A percentile compares a stretch with the other conserved stretches of the same genome.
phyloP scores from a whole-genome alignment of 345 rosid genomes.

The Atalantia buxifolia region DNA sequence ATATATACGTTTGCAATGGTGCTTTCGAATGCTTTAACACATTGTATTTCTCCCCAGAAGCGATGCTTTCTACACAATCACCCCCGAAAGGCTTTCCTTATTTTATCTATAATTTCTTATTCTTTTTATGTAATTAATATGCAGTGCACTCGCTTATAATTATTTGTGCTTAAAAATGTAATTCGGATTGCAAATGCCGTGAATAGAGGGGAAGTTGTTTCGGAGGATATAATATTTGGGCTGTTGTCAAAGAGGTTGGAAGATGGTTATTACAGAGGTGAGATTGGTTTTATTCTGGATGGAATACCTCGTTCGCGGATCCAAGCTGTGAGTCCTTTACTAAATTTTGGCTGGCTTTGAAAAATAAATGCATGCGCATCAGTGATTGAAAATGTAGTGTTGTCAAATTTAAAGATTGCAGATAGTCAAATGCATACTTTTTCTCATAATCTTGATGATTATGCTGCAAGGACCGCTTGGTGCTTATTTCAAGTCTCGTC shows the following conservation, averaged over 20 bases:
- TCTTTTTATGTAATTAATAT: background rate
- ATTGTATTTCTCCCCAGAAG: background rate
- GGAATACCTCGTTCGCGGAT: conserved; percentile 40
- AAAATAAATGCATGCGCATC: too few species aligned
- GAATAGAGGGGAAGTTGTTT: conserved; percentile 39
- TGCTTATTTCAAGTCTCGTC: background rate
- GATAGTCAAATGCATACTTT: too few species aligned
- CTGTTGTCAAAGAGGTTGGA: conserved; percentile 41
- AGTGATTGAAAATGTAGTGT: background rate
- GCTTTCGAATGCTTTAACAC: background rate
- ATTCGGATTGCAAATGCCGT: conserved; percentile 31
- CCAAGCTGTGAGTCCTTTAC: conserved; percentile 28
- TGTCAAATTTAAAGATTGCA: too few species aligned
- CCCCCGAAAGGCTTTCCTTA: background rate
- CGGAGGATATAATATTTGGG: conserved; percentile 39
- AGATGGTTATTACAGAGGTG: conserved; percentile 39
- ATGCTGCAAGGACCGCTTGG: too few species aligned
- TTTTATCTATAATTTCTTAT: background rate
- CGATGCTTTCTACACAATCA: background rate
- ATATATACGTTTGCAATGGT: background rate
- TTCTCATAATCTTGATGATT: too few species aligned
- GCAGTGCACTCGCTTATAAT: conserved; percentile 15
- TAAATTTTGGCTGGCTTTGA: background rate
- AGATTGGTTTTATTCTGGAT: conserved; percentile 45
- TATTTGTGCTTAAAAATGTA: background rate